phyloP scores from a whole-genome alignment of 768 basidiomycete species.

The Trametes maxima region DNA sequence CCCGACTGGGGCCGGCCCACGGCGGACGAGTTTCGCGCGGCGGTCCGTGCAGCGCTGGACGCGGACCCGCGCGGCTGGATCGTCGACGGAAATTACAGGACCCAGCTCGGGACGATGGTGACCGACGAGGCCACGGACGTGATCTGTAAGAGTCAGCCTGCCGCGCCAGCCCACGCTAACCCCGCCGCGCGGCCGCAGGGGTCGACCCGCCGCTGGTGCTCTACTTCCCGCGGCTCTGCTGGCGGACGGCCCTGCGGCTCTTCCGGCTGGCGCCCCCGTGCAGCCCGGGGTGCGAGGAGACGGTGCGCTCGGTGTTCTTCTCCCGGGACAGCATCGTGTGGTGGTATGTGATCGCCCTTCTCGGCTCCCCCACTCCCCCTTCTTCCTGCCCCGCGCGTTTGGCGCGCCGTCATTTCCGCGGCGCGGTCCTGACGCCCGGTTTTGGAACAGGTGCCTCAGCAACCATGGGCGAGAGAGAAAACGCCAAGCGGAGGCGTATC shows the following conservation, averaged over 20 bases:
- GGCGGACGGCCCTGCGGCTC: slow-evolving; percentile 52
- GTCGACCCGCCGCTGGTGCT: slow-evolving; percentile 62
- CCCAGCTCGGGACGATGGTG: slow-evolving; percentile 24
- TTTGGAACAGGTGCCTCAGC: slow-evolving; percentile 16
- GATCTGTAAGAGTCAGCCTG: slow-evolving; percentile 36
- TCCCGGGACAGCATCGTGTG: slow-evolving; percentile 36
- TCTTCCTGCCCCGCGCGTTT: background rate
- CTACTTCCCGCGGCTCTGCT: slow-evolving; percentile 61
- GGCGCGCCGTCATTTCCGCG: slow-evolving; percentile 4
- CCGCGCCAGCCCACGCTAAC: slow-evolving; percentile 44
- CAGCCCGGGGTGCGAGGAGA: slow-evolving; percentile 36
- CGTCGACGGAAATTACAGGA: slow-evolving; percentile 33
- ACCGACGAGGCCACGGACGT: slow-evolving; percentile 26
- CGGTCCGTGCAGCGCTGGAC: slow-evolving; percentile 19
- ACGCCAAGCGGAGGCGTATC: slow-evolving; percentile 15
- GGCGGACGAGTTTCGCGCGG: slow-evolving; percentile 18
- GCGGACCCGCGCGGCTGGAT: slow-evolving; percentile 25
- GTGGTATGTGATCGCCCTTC: slow-evolving; percentile 27
- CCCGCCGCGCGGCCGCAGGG: slow-evolving; percentile 45
- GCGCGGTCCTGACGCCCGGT: background rate
- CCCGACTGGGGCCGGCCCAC: slow-evolving; percentile 48
- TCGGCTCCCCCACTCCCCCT: background rate
- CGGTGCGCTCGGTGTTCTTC: slow-evolving; percentile 28
- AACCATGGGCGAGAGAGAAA: slow-evolving; percentile 21
- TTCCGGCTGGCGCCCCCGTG: slow-evolving; percentile 29